Conservation (phyloP, 2,329 filamentous ascomycete genomes). For the Ophiocordyceps polyrhachis-furcata region DNA sequence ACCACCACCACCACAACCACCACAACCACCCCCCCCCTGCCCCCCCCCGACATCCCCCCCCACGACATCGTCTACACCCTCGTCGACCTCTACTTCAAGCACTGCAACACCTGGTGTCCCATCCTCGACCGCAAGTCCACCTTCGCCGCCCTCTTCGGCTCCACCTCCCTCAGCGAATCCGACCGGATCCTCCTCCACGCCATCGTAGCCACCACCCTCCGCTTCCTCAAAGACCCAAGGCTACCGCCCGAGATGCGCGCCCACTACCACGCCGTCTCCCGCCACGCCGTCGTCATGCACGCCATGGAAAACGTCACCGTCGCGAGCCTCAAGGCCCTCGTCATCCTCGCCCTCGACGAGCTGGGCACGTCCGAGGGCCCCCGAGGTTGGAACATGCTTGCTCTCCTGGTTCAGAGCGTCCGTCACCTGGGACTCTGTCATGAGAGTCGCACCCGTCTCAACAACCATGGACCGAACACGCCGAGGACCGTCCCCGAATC, state of each 20-base stretch:
- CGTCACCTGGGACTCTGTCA: conserved; percentile 20
- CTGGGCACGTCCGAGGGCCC: conserved; percentile 24
- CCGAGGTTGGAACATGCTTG: conserved; percentile 21
- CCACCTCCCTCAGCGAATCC: conserved; percentile 18
- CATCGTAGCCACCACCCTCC: conserved; percentile 23
- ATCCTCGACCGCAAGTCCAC: conserved; percentile 25
- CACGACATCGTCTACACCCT: conserved; percentile 41
- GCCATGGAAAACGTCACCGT: conserved; percentile 22
- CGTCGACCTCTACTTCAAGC: conserved; percentile 43
- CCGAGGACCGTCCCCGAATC: conserved; percentile 13
- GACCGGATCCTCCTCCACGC: conserved; percentile 23
- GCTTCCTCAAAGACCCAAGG: conserved; percentile 21
- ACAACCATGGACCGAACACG: background rate
- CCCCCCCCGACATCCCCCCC: conserved; percentile 30
- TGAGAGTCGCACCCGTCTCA: conserved; percentile 19
- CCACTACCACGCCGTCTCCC: conserved; percentile 20
- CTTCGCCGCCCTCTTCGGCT: conserved; percentile 20
- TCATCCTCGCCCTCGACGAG: conserved; percentile 22
- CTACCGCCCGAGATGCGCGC: conserved; percentile 17
- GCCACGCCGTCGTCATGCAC: conserved; percentile 20
- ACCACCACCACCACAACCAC: too few relatives aligned
- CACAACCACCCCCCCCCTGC: background rate
- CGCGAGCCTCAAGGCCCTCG: conserved; percentile 18
- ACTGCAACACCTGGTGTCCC: conserved; percentile 41
- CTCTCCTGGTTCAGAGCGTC: conserved; percentile 19